These are phyloP conservation scores for Paraglomus occultum DNA, from an alignment of 192 early-diverging fungal species.

Conservation along the genomic window DNA sequence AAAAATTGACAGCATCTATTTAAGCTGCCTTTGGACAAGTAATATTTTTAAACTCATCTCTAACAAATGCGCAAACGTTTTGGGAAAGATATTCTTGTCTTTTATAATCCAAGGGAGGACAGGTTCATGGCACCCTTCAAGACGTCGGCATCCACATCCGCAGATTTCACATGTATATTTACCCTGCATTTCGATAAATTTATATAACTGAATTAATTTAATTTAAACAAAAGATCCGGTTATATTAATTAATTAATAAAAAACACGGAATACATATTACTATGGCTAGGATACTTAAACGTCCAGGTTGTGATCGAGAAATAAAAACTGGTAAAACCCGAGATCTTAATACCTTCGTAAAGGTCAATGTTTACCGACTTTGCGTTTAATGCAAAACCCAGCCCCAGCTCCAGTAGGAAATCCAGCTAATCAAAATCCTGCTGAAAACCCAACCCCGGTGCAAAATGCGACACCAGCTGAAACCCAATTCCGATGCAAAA, in stretches of 20 bases:
- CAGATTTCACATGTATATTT: not conserved
- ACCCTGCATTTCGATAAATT: slow-evolving; percentile 1
- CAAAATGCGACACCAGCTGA: not conserved
- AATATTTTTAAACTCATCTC: no score
- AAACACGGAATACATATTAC: slow-evolving; percentile 2
- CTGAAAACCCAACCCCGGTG: not conserved
- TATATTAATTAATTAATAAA: slow-evolving; percentile 22
- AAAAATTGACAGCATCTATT: no score
- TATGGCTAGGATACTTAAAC: slow-evolving; percentile 4
- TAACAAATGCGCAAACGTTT: no score
- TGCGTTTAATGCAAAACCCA: not conserved
- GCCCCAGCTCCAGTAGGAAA: slow-evolving; percentile 3
- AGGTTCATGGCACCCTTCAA: no score
- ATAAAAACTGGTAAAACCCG: slow-evolving; percentile 22
- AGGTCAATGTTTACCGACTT: not conserved
- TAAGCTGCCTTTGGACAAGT: no score
- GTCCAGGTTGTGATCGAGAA: slow-evolving; percentile 7
- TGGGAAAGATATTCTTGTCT: no score
- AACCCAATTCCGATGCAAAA: not conserved
- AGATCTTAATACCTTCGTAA: slow-evolving; percentile 10
- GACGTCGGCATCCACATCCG: not conserved
- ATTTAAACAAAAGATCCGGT: not conserved
- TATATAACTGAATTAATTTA: slow-evolving; percentile 2
- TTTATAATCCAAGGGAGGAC: no score
- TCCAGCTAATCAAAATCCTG: no score